Conservation (phyloP, 768 basidiomycete species). For the Collybia sp. region DNA sequence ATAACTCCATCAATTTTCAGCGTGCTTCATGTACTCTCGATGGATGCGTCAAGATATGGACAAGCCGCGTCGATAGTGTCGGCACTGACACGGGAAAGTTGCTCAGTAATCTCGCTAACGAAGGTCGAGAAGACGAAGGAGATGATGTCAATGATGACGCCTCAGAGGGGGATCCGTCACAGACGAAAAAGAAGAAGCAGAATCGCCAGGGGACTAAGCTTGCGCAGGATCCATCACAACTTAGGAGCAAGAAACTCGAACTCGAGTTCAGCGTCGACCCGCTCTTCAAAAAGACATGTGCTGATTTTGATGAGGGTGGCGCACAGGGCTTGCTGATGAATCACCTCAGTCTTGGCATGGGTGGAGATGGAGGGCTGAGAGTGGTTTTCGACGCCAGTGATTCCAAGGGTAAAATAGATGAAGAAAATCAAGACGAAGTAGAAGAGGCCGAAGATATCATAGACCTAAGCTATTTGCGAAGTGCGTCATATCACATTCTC, state of each 20-base stretch:
- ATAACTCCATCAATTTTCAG: constrained; percentile 98
- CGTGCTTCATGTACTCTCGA: constrained; percentile 97
- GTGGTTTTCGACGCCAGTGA: constrained; percentile 98
- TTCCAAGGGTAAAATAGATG: constrained; percentile 75
- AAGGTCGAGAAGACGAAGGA: constrained; percentile 46
- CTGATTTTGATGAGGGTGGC: constrained; percentile 98
- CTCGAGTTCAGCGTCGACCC: constrained; percentile 96
- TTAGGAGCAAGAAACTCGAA: constrained; percentile 90
- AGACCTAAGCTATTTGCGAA: constrained; percentile 57
- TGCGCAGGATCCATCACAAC: constrained; percentile 77
- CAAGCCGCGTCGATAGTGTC: constrained; percentile 93
- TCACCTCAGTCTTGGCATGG: constrained; percentile 76
- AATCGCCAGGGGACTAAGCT: constrained; percentile 79
- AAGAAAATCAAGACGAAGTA: constrained; percentile 53
- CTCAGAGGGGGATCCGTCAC: constrained; percentile 61
- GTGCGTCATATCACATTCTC: constrained; percentile 31
- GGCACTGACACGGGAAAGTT: constrained; percentile 96
- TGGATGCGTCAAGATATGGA: constrained; percentile 99
- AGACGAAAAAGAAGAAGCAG: constrained; percentile 58
- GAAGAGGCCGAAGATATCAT: constrained; percentile 69
- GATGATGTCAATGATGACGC: constrained; percentile 64
- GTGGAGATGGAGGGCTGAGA: constrained; percentile 75
- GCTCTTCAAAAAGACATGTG: constrained; percentile 94
- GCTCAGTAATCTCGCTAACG: constrained; percentile 77
- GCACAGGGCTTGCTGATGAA: constrained; percentile 97